phyloP scores from a whole-genome alignment of 2,329 filamentous ascomycete species.

The Penicillium polonicum region DNA sequence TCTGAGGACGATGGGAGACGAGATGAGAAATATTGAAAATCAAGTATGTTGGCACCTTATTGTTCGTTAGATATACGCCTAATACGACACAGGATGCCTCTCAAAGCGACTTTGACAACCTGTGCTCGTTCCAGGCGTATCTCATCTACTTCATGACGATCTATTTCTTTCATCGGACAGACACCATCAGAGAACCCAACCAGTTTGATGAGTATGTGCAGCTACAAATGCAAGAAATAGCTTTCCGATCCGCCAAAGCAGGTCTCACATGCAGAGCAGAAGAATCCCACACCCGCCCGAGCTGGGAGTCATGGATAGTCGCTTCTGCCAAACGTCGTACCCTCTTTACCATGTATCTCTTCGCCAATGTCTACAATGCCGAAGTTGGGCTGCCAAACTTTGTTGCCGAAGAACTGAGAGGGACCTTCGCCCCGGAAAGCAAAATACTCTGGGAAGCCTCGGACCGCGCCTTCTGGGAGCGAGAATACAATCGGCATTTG shows the following conservation, averaged over 20 bases:
- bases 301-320: slow-evolving; percentile 56
- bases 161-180: slow-evolving; percentile 43
- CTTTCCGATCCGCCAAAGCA: slow-evolving; percentile 39
- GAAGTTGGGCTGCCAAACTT: slow-evolving; percentile 49
- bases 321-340: slow-evolving; percentile 55
- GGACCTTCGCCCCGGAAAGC: slow-evolving; percentile 44
- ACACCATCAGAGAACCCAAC: slow-evolving; percentile 30
- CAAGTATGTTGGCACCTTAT: slow-evolving; percentile 11
- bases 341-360: slow-evolving; percentile 54
- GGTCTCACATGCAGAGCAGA: slow-evolving; percentile 51
- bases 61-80: background rate
- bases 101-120: slow-evolving; percentile 29
- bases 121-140: slow-evolving; percentile 54
- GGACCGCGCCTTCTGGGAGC: slow-evolving; percentile 44
- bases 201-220: slow-evolving; percentile 40
- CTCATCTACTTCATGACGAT: slow-evolving; percentile 53
- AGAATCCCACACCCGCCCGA: slow-evolving; percentile 39
- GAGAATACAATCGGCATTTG: slow-evolving; percentile 45
- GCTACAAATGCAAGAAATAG: slow-evolving; percentile 53
- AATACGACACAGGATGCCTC: slow-evolving; percentile 11
- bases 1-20: slow-evolving; percentile 18
- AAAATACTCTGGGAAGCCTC: slow-evolving; percentile 48
- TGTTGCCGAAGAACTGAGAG: slow-evolving; percentile 50
- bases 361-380: slow-evolving; percentile 51
- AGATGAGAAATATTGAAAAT: slow-evolving; percentile 26